phyloP scores from a whole-genome alignment of 2,329 filamentous ascomycete species.

The Parastagonospora nodorum region DNA sequence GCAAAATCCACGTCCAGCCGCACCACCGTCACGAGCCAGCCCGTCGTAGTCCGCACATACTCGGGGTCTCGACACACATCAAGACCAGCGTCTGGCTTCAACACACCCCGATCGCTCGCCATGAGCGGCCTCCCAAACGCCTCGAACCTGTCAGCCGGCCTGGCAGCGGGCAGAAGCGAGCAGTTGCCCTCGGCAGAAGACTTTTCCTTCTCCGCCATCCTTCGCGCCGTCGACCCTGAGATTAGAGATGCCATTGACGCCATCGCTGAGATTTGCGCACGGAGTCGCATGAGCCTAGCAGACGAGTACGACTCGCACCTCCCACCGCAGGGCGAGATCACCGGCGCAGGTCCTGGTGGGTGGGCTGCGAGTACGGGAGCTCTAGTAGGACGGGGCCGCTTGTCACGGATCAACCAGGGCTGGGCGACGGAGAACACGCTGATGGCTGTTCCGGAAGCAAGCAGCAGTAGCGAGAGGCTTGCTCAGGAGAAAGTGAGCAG shows the following conservation, averaged over 20 bases:
- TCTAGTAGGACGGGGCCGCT: constrained; percentile 36
- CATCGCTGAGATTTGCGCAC: constrained; percentile 67
- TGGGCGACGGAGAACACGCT: constrained; percentile 48
- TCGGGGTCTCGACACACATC: constrained; percentile 42
- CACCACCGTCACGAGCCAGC: constrained; percentile 49
- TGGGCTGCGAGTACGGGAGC: constrained; percentile 37
- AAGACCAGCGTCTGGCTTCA: constrained; percentile 38
- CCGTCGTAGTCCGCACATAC: constrained; percentile 52
- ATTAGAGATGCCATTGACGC: constrained; percentile 63
- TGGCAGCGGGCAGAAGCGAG: constrained; percentile 33
- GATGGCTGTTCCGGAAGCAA: constrained; percentile 54
- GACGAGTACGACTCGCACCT: constrained; percentile 68
- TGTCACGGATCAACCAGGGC: constrained; percentile 38
- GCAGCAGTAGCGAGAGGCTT: constrained; percentile 51
- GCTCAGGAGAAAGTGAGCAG: constrained; percentile 34
- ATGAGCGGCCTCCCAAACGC: constrained; percentile 35
- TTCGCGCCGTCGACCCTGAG: constrained; percentile 63
- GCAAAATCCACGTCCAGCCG: constrained; percentile 46
- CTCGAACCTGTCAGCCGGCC: constrained; percentile 38
- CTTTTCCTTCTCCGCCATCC: constrained; percentile 62
- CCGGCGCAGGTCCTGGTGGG: constrained; percentile 23
- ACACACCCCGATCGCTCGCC: constrained; percentile 36
- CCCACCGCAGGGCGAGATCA: constrained; percentile 64
- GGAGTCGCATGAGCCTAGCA: constrained; percentile 64
- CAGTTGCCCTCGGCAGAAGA: constrained; percentile 55